Conservation (phyloP, 2,329 filamentous ascomycete species). For the Xylariaceae sp. region DNA sequence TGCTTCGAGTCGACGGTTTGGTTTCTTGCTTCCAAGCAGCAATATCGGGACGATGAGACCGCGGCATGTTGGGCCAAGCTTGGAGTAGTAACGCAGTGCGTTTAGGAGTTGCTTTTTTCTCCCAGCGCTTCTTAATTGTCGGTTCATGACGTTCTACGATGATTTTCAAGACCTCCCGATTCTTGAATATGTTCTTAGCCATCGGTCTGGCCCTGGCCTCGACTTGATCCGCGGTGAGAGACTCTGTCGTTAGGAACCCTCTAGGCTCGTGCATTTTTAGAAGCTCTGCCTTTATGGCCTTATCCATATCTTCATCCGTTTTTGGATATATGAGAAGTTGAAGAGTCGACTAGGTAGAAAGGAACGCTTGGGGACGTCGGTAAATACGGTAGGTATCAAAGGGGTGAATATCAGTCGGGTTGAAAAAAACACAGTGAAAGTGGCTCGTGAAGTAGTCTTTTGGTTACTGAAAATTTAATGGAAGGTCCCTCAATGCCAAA, state of each 20-base stretch:
- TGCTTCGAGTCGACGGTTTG: neutral
- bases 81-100: constrained; percentile 10
- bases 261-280: neutral
- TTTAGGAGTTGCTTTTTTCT: constrained; percentile 5
- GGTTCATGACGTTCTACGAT: constrained; percentile 3
- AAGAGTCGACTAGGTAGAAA: no score
- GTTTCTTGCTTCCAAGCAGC: neutral
- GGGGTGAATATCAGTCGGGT: no score
- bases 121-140: constrained; percentile 19
- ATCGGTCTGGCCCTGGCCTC: neutral
- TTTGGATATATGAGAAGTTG: no score
- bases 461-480: no score
- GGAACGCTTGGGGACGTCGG: no score
- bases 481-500: no score
- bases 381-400: no score
- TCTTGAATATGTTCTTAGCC: constrained; percentile 7
- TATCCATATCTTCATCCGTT: no score
- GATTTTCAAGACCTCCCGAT: constrained; percentile 3
- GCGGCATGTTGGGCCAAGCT: constrained; percentile 7
- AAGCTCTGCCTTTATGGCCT: neutral
- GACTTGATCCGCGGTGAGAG: neutral
- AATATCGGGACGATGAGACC: constrained; percentile 12
- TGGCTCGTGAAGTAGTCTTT: no score
- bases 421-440: no score
- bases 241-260: neutral